Percentiles rank a stretch among this genome's conserved stretches.
Conservation (phyloP, 2,329 filamentous ascomycete species). For the Aquanectria penicillioides region DNA sequence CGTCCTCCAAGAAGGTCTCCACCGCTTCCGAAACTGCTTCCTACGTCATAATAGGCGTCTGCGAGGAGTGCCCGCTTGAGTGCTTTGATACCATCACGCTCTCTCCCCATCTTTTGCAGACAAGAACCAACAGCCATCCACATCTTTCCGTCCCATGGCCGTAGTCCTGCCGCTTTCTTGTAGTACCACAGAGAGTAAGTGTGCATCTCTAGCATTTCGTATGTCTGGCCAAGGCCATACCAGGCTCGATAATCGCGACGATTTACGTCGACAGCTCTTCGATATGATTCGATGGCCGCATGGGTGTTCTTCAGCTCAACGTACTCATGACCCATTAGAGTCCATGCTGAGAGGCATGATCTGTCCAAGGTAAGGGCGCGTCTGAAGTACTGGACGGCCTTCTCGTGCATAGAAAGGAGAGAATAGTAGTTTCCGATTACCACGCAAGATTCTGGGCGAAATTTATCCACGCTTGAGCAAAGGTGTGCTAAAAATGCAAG, state of each 20-base stretch:
- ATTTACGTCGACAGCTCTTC: conserved; percentile 94
- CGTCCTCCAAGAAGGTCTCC: conserved; percentile 58
- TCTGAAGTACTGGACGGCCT: conserved; percentile 97
- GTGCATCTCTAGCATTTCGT: conserved; percentile 98
- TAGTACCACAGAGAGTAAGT: conserved; percentile 98
- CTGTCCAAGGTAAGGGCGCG: conserved; percentile 90
- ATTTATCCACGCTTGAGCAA: conserved; percentile 91
- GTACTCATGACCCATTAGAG: conserved; percentile 98
- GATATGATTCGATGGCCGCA: conserved; percentile 95
- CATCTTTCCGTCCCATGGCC: conserved; percentile 98
- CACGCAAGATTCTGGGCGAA: conserved; percentile 95
- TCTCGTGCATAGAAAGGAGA: conserved; percentile 92
- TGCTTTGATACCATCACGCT: conserved; percentile 92
- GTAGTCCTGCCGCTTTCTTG: conserved; percentile 89
- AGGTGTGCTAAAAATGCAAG: conserved; percentile 92
- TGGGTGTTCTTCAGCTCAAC: conserved; percentile 99
- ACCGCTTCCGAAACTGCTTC: conserved; percentile 63
- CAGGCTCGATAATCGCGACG: conserved; percentile 96
- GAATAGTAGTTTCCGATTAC: conserved; percentile 99
- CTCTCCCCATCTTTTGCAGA: conserved; percentile 86
- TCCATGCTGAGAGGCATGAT: conserved; percentile 94
- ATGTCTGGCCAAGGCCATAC: conserved; percentile 97
- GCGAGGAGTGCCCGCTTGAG: conserved; percentile 91
- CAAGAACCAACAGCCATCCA: conserved; percentile 97
- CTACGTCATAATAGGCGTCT: conserved; percentile 82